Percentiles rank a stretch among this genome's conserved stretches.
These are phyloP conservation scores for Cryphonectria carpinicola DNA, from an alignment of 2,329 filamentous ascomycete genomes.

Conservation along the genomic window DNA sequence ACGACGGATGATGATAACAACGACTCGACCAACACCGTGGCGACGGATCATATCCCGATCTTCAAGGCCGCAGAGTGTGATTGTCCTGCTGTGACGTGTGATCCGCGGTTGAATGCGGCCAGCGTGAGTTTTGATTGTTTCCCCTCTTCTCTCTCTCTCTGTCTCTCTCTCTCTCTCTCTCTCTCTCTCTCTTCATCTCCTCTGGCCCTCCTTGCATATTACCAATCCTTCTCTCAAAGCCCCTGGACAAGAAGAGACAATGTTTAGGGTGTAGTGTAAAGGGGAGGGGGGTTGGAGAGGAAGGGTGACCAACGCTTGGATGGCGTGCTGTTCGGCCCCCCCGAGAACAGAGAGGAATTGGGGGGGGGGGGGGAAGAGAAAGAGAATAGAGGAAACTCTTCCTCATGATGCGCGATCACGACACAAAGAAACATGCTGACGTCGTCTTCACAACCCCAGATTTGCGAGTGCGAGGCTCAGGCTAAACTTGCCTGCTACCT, in stretches of 20 bases:
- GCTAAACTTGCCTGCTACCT: conserved; percentile 30
- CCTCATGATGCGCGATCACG: background rate
- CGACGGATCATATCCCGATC: conserved; percentile 25
- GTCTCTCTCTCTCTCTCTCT: background rate
- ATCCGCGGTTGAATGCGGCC: conserved; percentile 28
- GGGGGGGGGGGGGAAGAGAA: too few relatives aligned
- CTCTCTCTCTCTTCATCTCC: background rate
- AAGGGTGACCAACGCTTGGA: background rate
- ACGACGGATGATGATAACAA: conserved; percentile 3
- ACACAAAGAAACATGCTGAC: background rate
- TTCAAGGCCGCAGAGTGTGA: conserved; percentile 29
- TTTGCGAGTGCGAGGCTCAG: conserved; percentile 30
- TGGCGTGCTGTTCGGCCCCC: background rate
- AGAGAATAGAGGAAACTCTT: background rate
- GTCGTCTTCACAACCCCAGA: background rate
- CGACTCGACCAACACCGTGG: conserved; percentile 22
- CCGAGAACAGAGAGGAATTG: too few relatives aligned
- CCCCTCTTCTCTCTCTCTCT: background rate
- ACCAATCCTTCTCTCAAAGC: background rate
- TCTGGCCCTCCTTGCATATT: background rate
- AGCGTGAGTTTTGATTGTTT: conserved; percentile 27
- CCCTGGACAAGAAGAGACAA: background rate
- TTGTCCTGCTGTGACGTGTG: conserved; percentile 28
- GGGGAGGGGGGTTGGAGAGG: too few relatives aligned
- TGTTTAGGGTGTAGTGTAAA: too few relatives aligned